Base-by-base conservation (phyloP, 495 filamentous ascomycete species). In the Talaromyces nanjingensis region DNA sequence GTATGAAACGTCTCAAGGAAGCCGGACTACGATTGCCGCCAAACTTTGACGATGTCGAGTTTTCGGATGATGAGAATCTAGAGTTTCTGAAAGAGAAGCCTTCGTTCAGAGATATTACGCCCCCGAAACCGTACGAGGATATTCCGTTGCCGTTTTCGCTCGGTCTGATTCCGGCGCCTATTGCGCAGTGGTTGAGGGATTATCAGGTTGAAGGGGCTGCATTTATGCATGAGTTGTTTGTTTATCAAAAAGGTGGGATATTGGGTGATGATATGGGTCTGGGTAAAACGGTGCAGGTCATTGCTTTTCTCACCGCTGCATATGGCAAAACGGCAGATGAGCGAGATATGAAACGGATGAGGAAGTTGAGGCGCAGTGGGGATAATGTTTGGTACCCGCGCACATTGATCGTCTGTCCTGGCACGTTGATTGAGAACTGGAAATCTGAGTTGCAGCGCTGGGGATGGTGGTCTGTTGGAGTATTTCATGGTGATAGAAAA, bases 221-320 rank as follows among this genome's bases (percentile, higher is more conserved):
- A 18, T 98, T 97, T 70, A 77, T 98, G 6, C 96, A 98, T 72
- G 84, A 91, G 64, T 77, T 88, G 33, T 98, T 98, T 69, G 89
- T 97, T 18, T 94, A 91, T 68, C 96, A 98, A 65, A 90, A 87
- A 63, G 94, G 96, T 4, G 92, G 91, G 4, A 89, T 98, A 24
- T 80, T 98, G 2, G 87, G 96, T 1, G 94, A 98, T 73, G 94
- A 98, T 70, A 98, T 98, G 94, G 94, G 94, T 34, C 75, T 98
- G 33, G 94, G 94, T 0, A 98, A 98, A 73, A 98, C 94, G 0
- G 91, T 98, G 14, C 94, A 98, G 74, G 92, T 98, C 29, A 96
- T 94, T 64, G 91, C 93, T 0, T 98, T 98, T 68, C 81, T 98
- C 37, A 92, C 91, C 0, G 92, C 87, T 7, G 92, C 91, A 6